phyloP scores from a whole-genome alignment of 2,329 filamentous ascomycete species.

The Parastagonospora avenae region DNA sequence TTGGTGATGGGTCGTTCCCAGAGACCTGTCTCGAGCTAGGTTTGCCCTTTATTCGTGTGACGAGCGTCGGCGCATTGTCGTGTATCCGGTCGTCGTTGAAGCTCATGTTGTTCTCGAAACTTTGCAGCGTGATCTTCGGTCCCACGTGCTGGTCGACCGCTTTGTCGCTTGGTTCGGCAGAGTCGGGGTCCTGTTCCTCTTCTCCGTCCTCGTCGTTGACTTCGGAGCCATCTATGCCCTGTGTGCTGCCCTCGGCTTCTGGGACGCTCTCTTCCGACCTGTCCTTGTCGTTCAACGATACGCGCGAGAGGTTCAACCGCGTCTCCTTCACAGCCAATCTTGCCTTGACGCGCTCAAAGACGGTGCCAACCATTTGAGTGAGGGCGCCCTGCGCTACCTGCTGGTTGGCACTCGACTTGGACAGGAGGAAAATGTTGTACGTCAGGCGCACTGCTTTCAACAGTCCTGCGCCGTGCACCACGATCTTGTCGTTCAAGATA shows the following conservation, averaged over 20 bases:
- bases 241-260: slow-evolving; percentile 29
- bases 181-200: slow-evolving; percentile 41
- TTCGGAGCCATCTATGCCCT: slow-evolving; percentile 29
- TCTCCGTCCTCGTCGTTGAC: slow-evolving; percentile 48
- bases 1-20: slow-evolving; percentile 49
- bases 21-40: slow-evolving; percentile 52
- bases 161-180: slow-evolving; percentile 50
- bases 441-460: slow-evolving; percentile 97
- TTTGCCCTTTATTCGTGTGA: slow-evolving; percentile 62
- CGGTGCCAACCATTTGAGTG: slow-evolving; percentile 98
- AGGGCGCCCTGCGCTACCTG: slow-evolving; percentile 96
- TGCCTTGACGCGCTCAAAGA: slow-evolving; percentile 91
- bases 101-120: slow-evolving; percentile 69
- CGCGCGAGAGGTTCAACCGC: slow-evolving; percentile 62
- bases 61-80: slow-evolving; percentile 70
- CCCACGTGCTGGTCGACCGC: slow-evolving; percentile 55
- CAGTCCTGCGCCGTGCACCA: slow-evolving; percentile 93
- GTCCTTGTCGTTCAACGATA: slow-evolving; percentile 46
- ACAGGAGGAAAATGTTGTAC: slow-evolving; percentile 98
- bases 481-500: slow-evolving; percentile 97
- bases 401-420: slow-evolving; percentile 91
- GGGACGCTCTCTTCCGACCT: slow-evolving; percentile 39
- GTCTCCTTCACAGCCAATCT: slow-evolving; percentile 87
- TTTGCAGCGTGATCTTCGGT: slow-evolving; percentile 68
- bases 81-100: slow-evolving; percentile 69